Evolutionary conservation across 345 rosid species (phyloP).

Genomic region (Salix udensis): DNA sequence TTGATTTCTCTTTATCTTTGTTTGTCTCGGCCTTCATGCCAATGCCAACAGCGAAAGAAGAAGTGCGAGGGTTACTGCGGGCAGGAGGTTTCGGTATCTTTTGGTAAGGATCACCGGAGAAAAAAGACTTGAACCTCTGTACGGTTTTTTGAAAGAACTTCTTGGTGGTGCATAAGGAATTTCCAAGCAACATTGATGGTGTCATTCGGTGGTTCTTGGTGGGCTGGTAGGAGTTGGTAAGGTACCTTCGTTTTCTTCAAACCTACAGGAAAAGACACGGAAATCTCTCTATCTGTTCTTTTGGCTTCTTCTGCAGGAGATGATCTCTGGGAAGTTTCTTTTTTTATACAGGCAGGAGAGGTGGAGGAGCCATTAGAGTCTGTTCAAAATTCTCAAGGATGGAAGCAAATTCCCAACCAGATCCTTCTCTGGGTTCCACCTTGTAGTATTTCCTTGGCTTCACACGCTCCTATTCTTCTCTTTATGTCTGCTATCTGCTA

Average conservation of each 20-base stretch:
- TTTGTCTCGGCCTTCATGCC: slow-evolving; percentile 13
- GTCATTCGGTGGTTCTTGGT: no score
- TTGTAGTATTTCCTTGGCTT: slow-evolving; percentile 14
- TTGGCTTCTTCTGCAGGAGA: slow-evolving; percentile 4
- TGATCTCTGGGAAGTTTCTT: slow-evolving; percentile 8
- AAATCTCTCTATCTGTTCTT: background rate
- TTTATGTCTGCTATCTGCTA: slow-evolving; percentile 9
- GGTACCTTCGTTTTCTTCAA: background rate
- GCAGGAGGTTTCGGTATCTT: slow-evolving; percentile 56
- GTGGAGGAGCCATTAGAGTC: slow-evolving; percentile 19
- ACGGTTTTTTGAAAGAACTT: slow-evolving; percentile 58
- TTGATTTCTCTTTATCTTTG: slow-evolving; percentile 19
- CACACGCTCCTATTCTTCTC: slow-evolving; percentile 30
- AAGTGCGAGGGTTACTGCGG: background rate
- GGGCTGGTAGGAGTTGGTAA: background rate
- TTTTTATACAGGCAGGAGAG: slow-evolving; percentile 20
- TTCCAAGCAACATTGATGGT: slow-evolving; percentile 48
- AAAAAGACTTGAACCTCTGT: slow-evolving; percentile 46
- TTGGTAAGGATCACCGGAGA: slow-evolving; percentile 42
- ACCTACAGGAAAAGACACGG: background rate
- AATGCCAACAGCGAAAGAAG: background rate
- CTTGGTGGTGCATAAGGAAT: slow-evolving; percentile 52
- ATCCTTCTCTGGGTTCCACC: slow-evolving; percentile 1
- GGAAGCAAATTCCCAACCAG: background rate
- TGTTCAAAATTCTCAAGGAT: slow-evolving; percentile 4